Conservation (phyloP, 495 filamentous ascomycete species). For the Hypoxylon subgilvum region DNA sequence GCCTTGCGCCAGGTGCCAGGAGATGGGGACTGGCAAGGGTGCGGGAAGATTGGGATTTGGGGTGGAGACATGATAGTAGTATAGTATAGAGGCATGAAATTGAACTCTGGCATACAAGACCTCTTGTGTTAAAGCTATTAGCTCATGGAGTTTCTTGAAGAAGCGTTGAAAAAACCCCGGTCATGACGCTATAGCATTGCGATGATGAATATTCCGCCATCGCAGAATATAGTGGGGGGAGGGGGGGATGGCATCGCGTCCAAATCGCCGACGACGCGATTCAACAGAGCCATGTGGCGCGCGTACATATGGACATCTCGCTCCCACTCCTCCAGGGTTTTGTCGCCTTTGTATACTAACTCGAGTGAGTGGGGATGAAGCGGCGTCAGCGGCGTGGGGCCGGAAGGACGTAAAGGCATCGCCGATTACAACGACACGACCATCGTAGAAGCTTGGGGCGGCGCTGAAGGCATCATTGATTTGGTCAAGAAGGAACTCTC, state of each 20-base stretch:
- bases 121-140: no score
- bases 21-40: neutral
- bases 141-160: no score
- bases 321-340: neutral
- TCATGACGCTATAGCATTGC: no score
- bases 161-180: neutral
- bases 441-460: conserved; percentile 44
- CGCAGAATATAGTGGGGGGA: neutral
- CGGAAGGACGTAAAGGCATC: conserved; percentile 58
- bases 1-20: neutral
- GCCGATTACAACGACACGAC: conserved; percentile 55
- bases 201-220: no score
- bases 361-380: conserved; percentile 23
- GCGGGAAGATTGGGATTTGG: no score
- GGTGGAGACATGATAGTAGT: no score
- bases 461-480: conserved; percentile 54
- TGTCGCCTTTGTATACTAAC: neutral
- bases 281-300: neutral
- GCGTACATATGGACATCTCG: neutral
- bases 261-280: neutral
- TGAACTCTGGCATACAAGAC: no score
- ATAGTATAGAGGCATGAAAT: no score
- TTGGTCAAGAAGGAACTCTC: conserved; percentile 55
- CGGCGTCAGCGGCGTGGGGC: conserved; percentile 53
- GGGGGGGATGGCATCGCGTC: neutral